Percentiles rank a stretch among this genome's conserved stretches.
Evolutionary conservation across 768 basidiomycete genomes (phyloP).

Genomic region (Paxillus rubicundulus): DNA sequence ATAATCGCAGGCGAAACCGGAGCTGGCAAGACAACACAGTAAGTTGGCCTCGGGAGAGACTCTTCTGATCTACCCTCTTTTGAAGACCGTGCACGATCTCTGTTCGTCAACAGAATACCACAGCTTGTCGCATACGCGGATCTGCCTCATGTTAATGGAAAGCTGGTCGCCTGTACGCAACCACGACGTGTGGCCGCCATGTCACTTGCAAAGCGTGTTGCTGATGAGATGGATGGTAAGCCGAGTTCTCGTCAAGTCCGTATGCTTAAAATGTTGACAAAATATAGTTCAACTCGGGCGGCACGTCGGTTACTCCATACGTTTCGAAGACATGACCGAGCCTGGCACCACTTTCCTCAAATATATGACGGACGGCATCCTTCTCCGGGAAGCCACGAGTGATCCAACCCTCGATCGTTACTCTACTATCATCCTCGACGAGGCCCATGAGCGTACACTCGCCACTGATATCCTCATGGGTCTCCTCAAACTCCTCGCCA

Average conservation of each 20-base stretch:
- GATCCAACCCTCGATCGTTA: conserved; percentile 86
- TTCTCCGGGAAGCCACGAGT: conserved; percentile 97
- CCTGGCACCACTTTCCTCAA: conserved; percentile 95
- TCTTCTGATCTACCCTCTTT: conserved; percentile 17
- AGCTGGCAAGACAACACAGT: conserved; percentile 96
- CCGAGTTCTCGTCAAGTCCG: not conserved
- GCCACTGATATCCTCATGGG: conserved; percentile 99
- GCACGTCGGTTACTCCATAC: conserved; percentile 91
- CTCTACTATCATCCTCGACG: conserved; percentile 97
- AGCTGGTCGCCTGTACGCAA: conserved; percentile 95
- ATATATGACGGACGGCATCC: conserved; percentile 99
- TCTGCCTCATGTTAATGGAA: conserved; percentile 84
- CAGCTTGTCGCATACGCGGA: conserved; percentile 96
- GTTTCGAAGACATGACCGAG: conserved; percentile 83
- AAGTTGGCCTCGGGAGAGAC: conserved; percentile 34
- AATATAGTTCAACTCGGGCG: conserved; percentile 61
- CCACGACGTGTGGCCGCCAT: conserved; percentile 95
- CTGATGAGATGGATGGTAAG: conserved; percentile 98
- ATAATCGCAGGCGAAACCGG: conserved; percentile 94
- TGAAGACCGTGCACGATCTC: conserved; percentile 18
- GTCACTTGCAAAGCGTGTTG: conserved; percentile 97
- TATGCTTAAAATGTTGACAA: conserved; percentile 3
- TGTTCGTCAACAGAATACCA: conserved; percentile 68
- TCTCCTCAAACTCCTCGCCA: conserved; percentile 81
- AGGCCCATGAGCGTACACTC: conserved; percentile 96